A percentile compares a stretch with the other conserved stretches of the same genome.
These are phyloP conservation scores for Candida boleticola DNA, from an alignment of 805 yeast species.

Conservation along the genomic window DNA sequence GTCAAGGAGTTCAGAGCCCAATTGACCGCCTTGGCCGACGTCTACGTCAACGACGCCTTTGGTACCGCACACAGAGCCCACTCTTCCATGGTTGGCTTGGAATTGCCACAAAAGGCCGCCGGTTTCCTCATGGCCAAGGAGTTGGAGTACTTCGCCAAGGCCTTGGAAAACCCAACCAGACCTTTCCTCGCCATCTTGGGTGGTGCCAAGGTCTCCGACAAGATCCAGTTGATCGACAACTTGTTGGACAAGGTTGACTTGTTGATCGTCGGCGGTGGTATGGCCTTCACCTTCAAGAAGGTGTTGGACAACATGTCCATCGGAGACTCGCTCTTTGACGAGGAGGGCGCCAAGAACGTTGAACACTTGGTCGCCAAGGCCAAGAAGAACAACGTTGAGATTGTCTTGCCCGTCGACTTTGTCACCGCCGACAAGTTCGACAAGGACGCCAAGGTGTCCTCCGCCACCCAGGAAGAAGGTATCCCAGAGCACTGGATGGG, in stretches of 20 bases:
- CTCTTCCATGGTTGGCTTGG: conserved; percentile 98
- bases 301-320: conserved; percentile 79
- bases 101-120: conserved; percentile 93
- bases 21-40: conserved; percentile 92
- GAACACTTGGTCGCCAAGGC: conserved; percentile 93
- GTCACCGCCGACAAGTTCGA: conserved; percentile 93
- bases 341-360: conserved; percentile 93
- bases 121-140: conserved; percentile 99
- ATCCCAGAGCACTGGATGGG: conserved; percentile 96
- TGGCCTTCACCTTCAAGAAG: conserved; percentile 99
- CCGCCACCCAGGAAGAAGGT: conserved; percentile 87
- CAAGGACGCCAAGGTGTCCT: conserved; percentile 82
- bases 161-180: conserved; percentile 95
- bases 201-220: conserved; percentile 99
- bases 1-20: conserved; percentile 87
- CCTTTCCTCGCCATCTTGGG: conserved; percentile 99
- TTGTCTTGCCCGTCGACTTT: conserved; percentile 93
- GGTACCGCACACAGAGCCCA: conserved; percentile 99
- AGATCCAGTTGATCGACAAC: conserved; percentile 98
- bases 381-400: conserved; percentile 89
- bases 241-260: conserved; percentile 92
- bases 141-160: conserved; percentile 95
- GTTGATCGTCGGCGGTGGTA: conserved; percentile 98
- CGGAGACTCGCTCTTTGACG: conserved; percentile 91
- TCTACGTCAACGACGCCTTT: conserved; percentile 96